phyloP scores from a whole-genome alignment of 1,284 basidiomycete genomes.

The Rhodofomes roseus region DNA sequence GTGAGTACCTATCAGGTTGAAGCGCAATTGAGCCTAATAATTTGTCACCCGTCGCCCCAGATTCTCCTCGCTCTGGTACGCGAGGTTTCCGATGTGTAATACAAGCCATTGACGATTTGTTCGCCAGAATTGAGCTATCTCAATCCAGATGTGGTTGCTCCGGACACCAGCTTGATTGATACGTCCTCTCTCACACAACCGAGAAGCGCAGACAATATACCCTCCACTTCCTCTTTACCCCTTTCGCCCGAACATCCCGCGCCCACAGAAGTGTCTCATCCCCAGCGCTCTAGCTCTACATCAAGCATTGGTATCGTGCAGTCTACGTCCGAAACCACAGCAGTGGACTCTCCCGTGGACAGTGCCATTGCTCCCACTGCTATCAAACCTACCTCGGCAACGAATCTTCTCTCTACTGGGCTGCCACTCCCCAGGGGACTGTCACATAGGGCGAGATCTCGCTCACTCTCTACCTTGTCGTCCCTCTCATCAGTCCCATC shows the following conservation, averaged over 20 bases:
- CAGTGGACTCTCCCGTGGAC: not conserved
- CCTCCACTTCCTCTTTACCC: not conserved
- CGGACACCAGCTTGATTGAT: not conserved
- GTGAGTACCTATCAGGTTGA: not conserved
- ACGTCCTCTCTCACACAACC: not conserved
- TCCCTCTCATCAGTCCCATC: not conserved
- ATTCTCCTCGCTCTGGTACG: not conserved
- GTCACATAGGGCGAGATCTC: not conserved
- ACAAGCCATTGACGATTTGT: not conserved
- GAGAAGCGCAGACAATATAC: too few species aligned
- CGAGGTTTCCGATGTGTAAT: too few species aligned
- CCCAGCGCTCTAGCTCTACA: not conserved
- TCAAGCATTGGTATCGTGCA: not conserved
- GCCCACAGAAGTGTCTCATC: not conserved
- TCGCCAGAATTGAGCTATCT: not conserved
- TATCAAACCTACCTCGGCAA: not conserved
- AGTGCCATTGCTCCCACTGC: not conserved
- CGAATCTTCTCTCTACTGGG: not conserved
- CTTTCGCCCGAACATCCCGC: not conserved
- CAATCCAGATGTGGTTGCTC: not conserved
- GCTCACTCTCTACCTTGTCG: conserved; percentile 1
- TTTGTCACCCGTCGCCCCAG: not conserved
- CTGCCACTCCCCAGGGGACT: not conserved
- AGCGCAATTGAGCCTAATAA: not conserved
- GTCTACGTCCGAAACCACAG: not conserved